Conservation (phyloP, 768 basidiomycete species). For the Wakefieldia striispora region DNA sequence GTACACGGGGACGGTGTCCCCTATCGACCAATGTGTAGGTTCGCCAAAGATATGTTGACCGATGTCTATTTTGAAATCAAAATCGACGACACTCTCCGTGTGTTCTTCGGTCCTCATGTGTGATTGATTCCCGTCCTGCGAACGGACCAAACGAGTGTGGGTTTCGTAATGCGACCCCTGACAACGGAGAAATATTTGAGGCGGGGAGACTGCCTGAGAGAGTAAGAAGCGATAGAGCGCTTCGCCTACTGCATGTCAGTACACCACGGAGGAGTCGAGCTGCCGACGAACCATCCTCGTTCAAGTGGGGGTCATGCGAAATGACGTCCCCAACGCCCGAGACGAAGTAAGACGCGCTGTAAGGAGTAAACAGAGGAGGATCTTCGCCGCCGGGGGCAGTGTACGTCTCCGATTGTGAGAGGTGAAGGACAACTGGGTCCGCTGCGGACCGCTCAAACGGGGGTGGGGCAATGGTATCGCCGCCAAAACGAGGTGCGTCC, state of each 20-base stretch:
- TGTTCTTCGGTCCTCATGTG: conserved; percentile 46
- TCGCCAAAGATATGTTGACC: conserved; percentile 39
- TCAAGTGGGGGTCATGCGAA: conserved; percentile 70
- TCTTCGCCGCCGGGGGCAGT: conserved; percentile 38
- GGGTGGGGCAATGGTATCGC: conserved; percentile 13
- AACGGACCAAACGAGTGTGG: conserved; percentile 44
- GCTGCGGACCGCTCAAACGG: conserved; percentile 26
- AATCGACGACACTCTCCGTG: conserved; percentile 61
- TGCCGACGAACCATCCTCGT: conserved; percentile 51
- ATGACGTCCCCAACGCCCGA: conserved; percentile 49
- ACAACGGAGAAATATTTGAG: conserved; percentile 46
- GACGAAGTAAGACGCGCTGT: conserved; percentile 59
- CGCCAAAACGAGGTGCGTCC: background rate
- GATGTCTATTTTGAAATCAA: conserved; percentile 65
- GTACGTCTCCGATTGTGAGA: conserved; percentile 11
- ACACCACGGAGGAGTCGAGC: background rate
- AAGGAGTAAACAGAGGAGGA: conserved; percentile 62
- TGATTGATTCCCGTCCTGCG: conserved; percentile 33
- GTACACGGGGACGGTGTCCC: conserved; percentile 62
- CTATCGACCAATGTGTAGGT: conserved; percentile 56
- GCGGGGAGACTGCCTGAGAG: conserved; percentile 46
- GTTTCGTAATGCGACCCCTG: conserved; percentile 58
- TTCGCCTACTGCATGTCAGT: conserved; percentile 45
- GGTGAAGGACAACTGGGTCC: conserved; percentile 19
- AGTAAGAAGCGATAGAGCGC: conserved; percentile 74